Conservation (phyloP, 73 alveolate genomes). For the Stentor roeselii region DNA sequence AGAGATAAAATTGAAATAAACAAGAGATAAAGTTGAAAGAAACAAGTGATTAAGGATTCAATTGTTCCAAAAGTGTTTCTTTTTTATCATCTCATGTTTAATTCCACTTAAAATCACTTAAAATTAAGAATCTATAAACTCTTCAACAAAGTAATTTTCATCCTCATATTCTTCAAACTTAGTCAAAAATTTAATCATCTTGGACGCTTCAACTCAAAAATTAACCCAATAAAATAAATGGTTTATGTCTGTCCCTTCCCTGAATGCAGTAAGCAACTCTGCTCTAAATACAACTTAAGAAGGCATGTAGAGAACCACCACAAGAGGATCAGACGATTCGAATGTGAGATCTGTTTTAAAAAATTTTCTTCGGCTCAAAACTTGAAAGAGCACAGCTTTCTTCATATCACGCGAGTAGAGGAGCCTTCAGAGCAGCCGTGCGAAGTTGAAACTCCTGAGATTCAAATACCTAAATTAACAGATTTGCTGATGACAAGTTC, state of each 20-base stretch:
- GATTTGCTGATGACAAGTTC: background rate
- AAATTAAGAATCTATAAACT: too few species aligned
- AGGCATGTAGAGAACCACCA: slow-evolving; percentile 6
- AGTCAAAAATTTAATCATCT: too few species aligned
- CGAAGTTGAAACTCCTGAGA: background rate
- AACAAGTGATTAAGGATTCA: too few species aligned
- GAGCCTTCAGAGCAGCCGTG: background rate
- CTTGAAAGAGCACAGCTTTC: slow-evolving; percentile 13
- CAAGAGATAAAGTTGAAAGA: too few species aligned
- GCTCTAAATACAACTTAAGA: slow-evolving; percentile 17
- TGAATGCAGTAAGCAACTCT: slow-evolving; percentile 10
- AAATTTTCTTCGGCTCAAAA: slow-evolving; percentile 20
- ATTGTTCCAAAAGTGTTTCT: too few species aligned
- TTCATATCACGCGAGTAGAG: background rate
- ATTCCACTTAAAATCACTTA: too few species aligned
- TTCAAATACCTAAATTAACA: background rate
- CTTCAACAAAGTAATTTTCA: too few species aligned
- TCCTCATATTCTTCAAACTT: too few species aligned
- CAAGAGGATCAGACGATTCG: slow-evolving; percentile 10
- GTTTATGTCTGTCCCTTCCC: slow-evolving; percentile 13
- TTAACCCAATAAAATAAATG: too few species aligned
- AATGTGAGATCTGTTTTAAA: slow-evolving; percentile 15
- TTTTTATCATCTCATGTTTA: too few species aligned
- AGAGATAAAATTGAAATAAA: too few species aligned
- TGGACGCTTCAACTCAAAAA: too few species aligned